phyloP scores from a whole-genome alignment of 1,284 basidiomycete species.

The Sutorius eximius region DNA sequence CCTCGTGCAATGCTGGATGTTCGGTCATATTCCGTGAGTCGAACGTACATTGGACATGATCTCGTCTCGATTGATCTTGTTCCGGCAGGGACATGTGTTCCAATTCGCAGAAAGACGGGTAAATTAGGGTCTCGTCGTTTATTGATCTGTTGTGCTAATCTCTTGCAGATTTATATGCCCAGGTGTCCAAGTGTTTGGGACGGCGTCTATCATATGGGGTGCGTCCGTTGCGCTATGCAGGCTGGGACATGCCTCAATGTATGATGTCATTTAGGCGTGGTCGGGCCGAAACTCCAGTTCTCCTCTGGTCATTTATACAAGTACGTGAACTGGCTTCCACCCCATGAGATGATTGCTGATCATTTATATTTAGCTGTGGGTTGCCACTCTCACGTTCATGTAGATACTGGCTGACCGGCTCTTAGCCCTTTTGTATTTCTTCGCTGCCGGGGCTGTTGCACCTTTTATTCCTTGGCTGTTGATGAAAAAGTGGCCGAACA shows the following conservation, averaged over 20 bases:
- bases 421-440: constrained; percentile 45
- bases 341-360: constrained; percentile 3
- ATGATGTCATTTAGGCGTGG: constrained; percentile 30
- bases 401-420: not conserved
- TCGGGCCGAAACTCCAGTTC: constrained; percentile 43
- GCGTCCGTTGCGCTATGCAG: not conserved
- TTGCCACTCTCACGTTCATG: not conserved
- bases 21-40: constrained; percentile 33
- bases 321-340: constrained; percentile 9
- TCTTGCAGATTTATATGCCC: constrained; percentile 38
- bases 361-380: constrained; percentile 16
- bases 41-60: not conserved
- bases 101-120: constrained; percentile 36
- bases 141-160: not conserved
- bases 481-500: constrained; percentile 44
- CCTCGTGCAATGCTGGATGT: constrained; percentile 48
- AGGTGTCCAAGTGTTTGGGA: constrained; percentile 37
- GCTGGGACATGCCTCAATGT: not conserved
- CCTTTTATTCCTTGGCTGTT: constrained; percentile 46
- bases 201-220: constrained; percentile 41
- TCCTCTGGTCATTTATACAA: constrained; percentile 37
- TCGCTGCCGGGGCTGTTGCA: constrained; percentile 45
- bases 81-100: constrained; percentile 33
- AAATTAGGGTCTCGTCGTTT: not conserved
- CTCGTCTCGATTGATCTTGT: not conserved